Base-by-base conservation (phyloP, 306 rosid species). In the Citrullus amarus region DNA sequence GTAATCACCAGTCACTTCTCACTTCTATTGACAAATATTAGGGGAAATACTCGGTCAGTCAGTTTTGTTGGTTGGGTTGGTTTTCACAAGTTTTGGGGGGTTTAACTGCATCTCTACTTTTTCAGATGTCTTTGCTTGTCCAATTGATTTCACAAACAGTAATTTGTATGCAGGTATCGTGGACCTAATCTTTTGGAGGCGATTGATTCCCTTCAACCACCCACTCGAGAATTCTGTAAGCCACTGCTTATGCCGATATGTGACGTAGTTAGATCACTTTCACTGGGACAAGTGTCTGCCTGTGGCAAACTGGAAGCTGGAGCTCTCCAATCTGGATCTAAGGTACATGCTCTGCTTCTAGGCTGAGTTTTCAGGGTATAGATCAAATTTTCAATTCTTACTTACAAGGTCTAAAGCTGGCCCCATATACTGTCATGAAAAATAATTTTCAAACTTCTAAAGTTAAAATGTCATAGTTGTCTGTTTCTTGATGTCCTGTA, bases 231-330 rank as follows among this genome's bases (percentile, higher is more conserved):
- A 71, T 90, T 87, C 78, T 87, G 93, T 20, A 92, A 90, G 87
- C 99, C 99, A 30, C 79, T 92, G 69, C 89, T 91, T 58, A 91
- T 95, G 97, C 99, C 99, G 8, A 83, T 95, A 86, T 95, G 99
- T 68, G 99, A 95, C 81, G 92, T 88, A 75, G 81, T 92, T 76
- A 91, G 87, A 84, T 85, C 88, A 73, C 67, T 90, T 62, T 79
- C 89, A 34, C 84, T 88, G 46, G 97, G 97, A 34, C 97, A 89
- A 84, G 91, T 90, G 56, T 91, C 96, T 81, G 98, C 97, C 75
- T 86, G 90, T 83, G 99, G 99, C 79, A 95, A 95, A 85, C 81
- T 95, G 83, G 99, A 91, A 88, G 92, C 99, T 46, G 99, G 99
- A 80, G 99, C 99, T 86, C 91, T 95, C 87, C 87, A 88, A 39